Conservation (phyloP, 225 moss, liverwort and hornwort genomes). For the Bryoerythrophyllum caledonicum region DNA sequence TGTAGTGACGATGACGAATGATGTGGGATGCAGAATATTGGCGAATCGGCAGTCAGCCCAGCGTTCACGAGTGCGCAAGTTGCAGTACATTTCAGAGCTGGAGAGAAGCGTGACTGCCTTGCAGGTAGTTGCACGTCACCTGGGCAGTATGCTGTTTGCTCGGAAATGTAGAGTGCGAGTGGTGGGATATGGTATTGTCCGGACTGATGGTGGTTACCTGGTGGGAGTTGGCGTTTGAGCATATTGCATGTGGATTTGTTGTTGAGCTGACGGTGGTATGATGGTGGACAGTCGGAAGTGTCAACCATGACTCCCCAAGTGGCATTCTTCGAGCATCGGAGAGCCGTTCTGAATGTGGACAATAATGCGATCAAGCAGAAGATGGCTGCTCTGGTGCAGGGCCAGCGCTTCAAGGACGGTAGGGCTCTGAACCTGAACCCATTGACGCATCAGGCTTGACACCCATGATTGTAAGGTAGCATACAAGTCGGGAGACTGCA, state of each 20-base stretch:
- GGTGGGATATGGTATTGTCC: no score
- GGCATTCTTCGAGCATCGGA: slow-evolving; percentile 62
- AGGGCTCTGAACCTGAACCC: background rate
- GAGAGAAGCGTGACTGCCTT: slow-evolving; percentile 77
- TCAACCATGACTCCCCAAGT: slow-evolving; percentile 61
- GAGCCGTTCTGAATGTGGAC: slow-evolving; percentile 64
- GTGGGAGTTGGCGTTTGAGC: no score
- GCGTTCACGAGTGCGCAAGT: slow-evolving; percentile 77
- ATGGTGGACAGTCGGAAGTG: slow-evolving; percentile 44
- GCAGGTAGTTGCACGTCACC: slow-evolving; percentile 39
- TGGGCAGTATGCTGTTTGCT: no score
- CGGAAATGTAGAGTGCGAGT: no score
- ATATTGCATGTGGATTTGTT: no score
- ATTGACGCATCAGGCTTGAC: background rate
- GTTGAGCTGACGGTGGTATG: no score
- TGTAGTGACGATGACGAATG: background rate
- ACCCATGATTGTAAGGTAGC: background rate
- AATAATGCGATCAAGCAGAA: slow-evolving; percentile 68
- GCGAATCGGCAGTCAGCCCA: slow-evolving; percentile 83
- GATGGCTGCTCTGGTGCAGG: slow-evolving; percentile 57
- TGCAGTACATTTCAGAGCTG: slow-evolving; percentile 90
- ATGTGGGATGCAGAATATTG: slow-evolving; percentile 61
- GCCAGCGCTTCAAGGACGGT: slow-evolving; percentile 71
- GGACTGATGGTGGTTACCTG: no score
- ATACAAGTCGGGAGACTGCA: background rate